A percentile compares a stretch with the other conserved stretches of the same genome.
These are phyloP conservation scores for Pythium monospermum DNA, from an alignment of 352 stramenopile genomes.

Conservation along the genomic window DNA sequence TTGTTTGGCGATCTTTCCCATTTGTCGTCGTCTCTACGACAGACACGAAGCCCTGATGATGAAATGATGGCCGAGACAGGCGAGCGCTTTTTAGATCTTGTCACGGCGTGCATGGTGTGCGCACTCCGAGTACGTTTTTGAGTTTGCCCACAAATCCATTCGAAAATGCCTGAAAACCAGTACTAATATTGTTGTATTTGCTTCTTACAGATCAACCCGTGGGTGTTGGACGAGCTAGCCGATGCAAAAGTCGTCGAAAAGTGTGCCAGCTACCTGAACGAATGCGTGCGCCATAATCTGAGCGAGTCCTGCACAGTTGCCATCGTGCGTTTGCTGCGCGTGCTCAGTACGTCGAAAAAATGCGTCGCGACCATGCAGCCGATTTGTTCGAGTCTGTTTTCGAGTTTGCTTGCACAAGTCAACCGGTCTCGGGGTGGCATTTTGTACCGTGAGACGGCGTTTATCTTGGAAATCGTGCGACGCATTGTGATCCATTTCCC, in stretches of 20 bases:
- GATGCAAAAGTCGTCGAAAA: constrained; percentile 59
- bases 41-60: constrained; percentile 59
- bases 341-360: constrained; percentile 49
- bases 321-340: constrained; percentile 59
- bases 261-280: constrained; percentile 61
- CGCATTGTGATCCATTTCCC: constrained; percentile 64
- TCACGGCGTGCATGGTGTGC: constrained; percentile 76
- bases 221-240: constrained; percentile 45
- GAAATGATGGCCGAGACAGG: constrained; percentile 61
- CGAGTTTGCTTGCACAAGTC: constrained; percentile 44
- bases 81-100: constrained; percentile 62
- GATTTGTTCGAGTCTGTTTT: constrained; percentile 47
- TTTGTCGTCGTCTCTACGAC: constrained; percentile 54
- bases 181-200: too few species aligned
- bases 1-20: constrained; percentile 62
- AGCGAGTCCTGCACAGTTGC: constrained; percentile 61
- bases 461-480: constrained; percentile 68
- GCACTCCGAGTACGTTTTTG: constrained; percentile 48
- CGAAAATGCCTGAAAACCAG: not conserved
- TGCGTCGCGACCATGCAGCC: constrained; percentile 58
- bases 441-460: constrained; percentile 63
- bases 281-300: constrained; percentile 53
- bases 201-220: constrained; percentile 49
- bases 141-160: not conserved
- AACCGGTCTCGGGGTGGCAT: constrained; percentile 43